Conservation (phyloP, 1,284 basidiomycete species). For the Leccinum huronense region DNA sequence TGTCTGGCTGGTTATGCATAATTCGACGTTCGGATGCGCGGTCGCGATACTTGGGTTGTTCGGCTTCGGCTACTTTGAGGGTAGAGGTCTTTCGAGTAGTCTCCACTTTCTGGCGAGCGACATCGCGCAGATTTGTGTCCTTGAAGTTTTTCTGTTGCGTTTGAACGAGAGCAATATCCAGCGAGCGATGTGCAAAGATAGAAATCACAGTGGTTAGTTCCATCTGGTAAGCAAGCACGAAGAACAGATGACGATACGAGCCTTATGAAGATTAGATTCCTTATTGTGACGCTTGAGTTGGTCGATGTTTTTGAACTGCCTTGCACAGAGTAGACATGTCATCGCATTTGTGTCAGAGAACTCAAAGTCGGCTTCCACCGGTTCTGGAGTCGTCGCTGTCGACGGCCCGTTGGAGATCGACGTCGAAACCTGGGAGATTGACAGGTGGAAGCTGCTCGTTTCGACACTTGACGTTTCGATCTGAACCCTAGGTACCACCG, state of each 20-base stretch:
- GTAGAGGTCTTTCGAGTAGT: slow-evolving; percentile 42
- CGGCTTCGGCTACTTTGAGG: slow-evolving; percentile 31
- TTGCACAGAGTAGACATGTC: slow-evolving; percentile 85
- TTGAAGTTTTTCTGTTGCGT: slow-evolving; percentile 74
- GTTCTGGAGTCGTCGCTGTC: slow-evolving; percentile 37
- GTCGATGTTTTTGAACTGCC: slow-evolving; percentile 87
- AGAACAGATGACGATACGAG: slow-evolving; percentile 43
- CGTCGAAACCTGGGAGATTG: slow-evolving; percentile 10
- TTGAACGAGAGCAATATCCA: slow-evolving; percentile 21
- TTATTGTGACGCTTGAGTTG: slow-evolving; percentile 84
- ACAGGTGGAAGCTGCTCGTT: not conserved
- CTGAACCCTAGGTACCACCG: slow-evolving; percentile 25
- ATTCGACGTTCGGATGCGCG: slow-evolving; percentile 85
- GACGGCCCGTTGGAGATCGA: slow-evolving; percentile 27
- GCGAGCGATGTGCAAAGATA: slow-evolving; percentile 17
- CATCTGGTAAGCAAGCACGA: slow-evolving; percentile 28
- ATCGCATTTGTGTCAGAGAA: slow-evolving; percentile 71
- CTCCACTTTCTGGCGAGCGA: slow-evolving; percentile 70
- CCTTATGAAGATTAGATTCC: slow-evolving; percentile 93
- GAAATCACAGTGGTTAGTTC: slow-evolving; percentile 29
- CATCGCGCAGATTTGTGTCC: slow-evolving; percentile 65
- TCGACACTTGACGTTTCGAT: slow-evolving; percentile 15
- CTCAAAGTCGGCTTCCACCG: slow-evolving; percentile 62
- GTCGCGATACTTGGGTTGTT: slow-evolving; percentile 82
- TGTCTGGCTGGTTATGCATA: slow-evolving; percentile 87